A percentile compares a stretch with the other conserved stretches of the same genome.
Conservation (phyloP, 495 filamentous ascomycete species). For the Tuber aestivum region DNA sequence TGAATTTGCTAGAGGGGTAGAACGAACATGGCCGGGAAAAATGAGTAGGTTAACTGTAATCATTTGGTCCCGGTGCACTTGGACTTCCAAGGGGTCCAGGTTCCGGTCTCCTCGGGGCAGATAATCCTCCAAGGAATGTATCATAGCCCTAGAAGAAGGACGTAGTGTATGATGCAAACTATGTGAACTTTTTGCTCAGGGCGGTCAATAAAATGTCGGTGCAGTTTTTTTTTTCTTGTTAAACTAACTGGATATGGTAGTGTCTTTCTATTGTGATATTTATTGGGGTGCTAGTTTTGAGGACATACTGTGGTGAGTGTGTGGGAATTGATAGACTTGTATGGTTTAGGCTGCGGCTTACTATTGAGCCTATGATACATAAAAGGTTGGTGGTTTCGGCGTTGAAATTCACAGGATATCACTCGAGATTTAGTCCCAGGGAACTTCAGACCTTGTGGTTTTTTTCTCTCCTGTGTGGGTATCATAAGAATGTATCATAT, state of each 20-base stretch:
- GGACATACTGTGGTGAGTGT: background rate
- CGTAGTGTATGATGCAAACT: background rate
- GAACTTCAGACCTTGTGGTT: background rate
- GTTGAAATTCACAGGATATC: background rate
- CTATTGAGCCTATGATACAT: background rate
- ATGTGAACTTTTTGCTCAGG: background rate
- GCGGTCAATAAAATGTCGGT: background rate
- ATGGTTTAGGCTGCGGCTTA: background rate
- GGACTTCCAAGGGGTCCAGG: background rate
- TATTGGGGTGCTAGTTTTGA: background rate
- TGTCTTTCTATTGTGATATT: background rate
- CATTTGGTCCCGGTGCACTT: background rate
- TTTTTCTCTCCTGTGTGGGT: background rate
- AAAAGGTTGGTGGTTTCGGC: background rate
- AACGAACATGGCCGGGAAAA: background rate
- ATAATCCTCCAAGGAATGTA: background rate
- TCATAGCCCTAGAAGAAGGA: background rate
- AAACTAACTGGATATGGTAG: background rate
- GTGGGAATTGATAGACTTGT: background rate
- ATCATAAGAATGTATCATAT: background rate
- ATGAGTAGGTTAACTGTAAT: background rate
- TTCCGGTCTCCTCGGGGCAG: background rate
- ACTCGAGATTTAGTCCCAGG: background rate
- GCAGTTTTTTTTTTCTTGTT: background rate
- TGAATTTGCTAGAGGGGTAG: background rate